These are phyloP conservation scores for Pseudogymnoascus destructans DNA, from an alignment of 2,329 filamentous ascomycete genomes.

Conservation along the genomic window DNA sequence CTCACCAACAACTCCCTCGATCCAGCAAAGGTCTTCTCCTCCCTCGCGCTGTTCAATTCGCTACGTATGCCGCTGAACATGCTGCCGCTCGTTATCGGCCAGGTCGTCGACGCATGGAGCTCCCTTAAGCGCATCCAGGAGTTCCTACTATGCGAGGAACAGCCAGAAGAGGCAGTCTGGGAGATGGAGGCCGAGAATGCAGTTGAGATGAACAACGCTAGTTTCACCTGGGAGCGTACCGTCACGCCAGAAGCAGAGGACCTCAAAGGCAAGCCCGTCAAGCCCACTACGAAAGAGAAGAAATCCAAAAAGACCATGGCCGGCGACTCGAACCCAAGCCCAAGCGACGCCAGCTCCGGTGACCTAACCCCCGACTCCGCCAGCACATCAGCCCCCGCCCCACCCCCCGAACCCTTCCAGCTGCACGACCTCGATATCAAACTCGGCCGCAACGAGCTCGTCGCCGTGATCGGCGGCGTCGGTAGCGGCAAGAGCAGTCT, in stretches of 20 bases:
- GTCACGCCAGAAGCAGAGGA: slow-evolving; percentile 40
- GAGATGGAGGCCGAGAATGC: slow-evolving; percentile 50
- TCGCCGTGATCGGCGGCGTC: slow-evolving; percentile 80
- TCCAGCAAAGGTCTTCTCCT: slow-evolving; percentile 79
- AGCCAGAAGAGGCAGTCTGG: slow-evolving; percentile 52
- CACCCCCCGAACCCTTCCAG: slow-evolving; percentile 52
- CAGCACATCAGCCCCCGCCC: slow-evolving; percentile 43
- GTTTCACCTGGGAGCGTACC: slow-evolving; percentile 77
- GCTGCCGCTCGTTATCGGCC: slow-evolving; percentile 75
- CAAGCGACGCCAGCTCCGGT: slow-evolving; percentile 26
- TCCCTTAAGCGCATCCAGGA: slow-evolving; percentile 78
- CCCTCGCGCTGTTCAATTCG: slow-evolving; percentile 83
- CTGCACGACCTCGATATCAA: slow-evolving; percentile 54
- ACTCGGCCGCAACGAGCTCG: slow-evolving; percentile 60
- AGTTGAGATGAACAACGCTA: slow-evolving; percentile 56
- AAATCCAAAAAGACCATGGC: slow-evolving; percentile 13
- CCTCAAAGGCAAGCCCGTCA: slow-evolving; percentile 34
- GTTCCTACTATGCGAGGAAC: slow-evolving; percentile 77
- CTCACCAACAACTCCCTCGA: slow-evolving; percentile 50
- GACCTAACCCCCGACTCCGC: slow-evolving; percentile 38
- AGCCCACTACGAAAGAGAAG: slow-evolving; percentile 24
- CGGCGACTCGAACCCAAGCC: slow-evolving; percentile 20
- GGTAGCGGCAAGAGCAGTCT: slow-evolving; percentile 85
- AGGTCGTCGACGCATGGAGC: slow-evolving; percentile 78
- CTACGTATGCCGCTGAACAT: slow-evolving; percentile 82